phyloP scores from a whole-genome alignment of 129 eudicot genomes.

The Glebionis coronaria region DNA sequence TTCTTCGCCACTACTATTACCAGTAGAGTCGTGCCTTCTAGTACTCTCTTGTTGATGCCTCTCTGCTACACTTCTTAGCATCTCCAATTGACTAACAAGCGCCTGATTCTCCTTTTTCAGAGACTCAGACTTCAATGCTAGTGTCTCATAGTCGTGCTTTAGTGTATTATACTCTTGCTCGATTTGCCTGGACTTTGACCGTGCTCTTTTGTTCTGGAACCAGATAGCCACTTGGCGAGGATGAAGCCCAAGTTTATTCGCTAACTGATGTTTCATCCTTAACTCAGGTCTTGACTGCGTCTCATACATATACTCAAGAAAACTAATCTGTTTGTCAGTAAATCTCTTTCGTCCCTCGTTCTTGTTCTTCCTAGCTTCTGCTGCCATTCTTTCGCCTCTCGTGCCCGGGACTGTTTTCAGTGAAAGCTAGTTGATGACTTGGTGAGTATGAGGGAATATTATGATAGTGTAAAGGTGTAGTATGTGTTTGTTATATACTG shows the following conservation, averaged over 20 bases:
- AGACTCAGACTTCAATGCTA: constrained; percentile 41
- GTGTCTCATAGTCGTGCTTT: constrained; percentile 35
- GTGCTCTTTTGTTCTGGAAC: constrained; percentile 70
- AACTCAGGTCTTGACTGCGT: constrained; percentile 57
- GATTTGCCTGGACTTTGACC: constrained; percentile 52
- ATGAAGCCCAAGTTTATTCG: constrained; percentile 52
- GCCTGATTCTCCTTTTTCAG: constrained; percentile 52
- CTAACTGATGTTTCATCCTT: constrained; percentile 57
- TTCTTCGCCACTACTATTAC: constrained; percentile 28
- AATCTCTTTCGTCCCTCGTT: constrained; percentile 43
- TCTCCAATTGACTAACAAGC: constrained; percentile 42
- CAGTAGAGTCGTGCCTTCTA: not conserved
- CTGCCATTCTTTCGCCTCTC: constrained; percentile 7
- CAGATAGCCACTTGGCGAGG: constrained; percentile 74
- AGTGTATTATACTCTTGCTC: constrained; percentile 48
- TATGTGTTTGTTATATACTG: constrained; percentile 21
- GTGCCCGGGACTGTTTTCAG: not conserved
- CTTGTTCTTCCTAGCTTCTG: constrained; percentile 26
- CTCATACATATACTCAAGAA: constrained; percentile 51
- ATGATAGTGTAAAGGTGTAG: not conserved
- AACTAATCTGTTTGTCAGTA: constrained; percentile 54
- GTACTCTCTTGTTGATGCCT: constrained; percentile 15
- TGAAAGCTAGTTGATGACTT: not conserved
- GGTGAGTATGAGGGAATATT: constrained; percentile 2
- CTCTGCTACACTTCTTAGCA: constrained; percentile 24